Evolutionary conservation across 1,284 basidiomycete genomes (phyloP).

Genomic region (Marasmius sp.): DNA sequence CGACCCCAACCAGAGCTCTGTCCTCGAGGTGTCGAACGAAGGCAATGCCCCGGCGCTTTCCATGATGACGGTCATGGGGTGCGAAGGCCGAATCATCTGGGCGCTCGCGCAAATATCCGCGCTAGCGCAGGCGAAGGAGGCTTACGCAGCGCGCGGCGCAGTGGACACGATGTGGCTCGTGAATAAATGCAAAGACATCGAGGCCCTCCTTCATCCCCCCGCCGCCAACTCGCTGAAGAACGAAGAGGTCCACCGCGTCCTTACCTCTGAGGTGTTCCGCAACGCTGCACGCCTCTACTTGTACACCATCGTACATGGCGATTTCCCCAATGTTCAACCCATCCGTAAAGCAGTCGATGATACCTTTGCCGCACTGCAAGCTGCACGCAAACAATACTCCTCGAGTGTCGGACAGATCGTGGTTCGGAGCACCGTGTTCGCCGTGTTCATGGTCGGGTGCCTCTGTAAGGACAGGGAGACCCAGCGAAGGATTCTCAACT

Average conservation of each 20-base stretch:
- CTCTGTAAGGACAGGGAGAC: constrained; percentile 54
- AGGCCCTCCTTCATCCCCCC: constrained; percentile 25
- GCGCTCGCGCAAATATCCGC: constrained; percentile 71
- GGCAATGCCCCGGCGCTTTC: constrained; percentile 37
- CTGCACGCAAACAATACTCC: constrained; percentile 30
- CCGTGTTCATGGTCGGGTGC: constrained; percentile 70
- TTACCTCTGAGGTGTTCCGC: constrained; percentile 72
- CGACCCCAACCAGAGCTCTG: constrained; percentile 35
- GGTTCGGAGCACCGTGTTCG: constrained; percentile 76
- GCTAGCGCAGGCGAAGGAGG: constrained; percentile 67
- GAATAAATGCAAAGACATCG: constrained; percentile 50
- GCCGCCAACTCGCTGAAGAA: background rate
- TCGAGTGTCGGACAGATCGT: constrained; percentile 51
- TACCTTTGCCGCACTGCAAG: constrained; percentile 49
- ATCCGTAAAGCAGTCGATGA: constrained; percentile 55
- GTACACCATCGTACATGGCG: constrained; percentile 68
- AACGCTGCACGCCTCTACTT: constrained; percentile 72
- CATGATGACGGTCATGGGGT: constrained; percentile 84
- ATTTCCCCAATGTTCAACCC: constrained; percentile 61
- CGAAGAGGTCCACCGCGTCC: constrained; percentile 33
- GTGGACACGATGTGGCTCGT: constrained; percentile 63
- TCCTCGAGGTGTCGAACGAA: constrained; percentile 33
- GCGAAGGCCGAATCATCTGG: constrained; percentile 75
- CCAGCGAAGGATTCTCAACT: constrained; percentile 42
- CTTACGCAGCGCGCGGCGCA: constrained; percentile 32